Base-by-base conservation (phyloP, 768 basidiomycete genomes). In the Hypsizygus marmoreus region DNA sequence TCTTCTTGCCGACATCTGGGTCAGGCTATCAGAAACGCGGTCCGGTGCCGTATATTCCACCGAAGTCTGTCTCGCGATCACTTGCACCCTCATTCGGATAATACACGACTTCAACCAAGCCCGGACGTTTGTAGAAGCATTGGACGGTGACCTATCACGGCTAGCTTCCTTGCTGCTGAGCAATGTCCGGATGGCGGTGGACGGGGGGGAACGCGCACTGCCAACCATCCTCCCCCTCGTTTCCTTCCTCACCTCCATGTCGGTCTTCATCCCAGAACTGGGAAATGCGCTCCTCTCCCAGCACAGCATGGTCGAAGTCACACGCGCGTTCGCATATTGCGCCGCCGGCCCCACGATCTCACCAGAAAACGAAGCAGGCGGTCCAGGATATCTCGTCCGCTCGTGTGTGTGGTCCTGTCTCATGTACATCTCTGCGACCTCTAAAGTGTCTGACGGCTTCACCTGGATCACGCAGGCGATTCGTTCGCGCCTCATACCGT, bases 251-350 rank as follows among this genome's bases (percentile, higher is more conserved):
- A 30, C 44, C 6, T 17, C 36, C 11, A 45, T 23, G 8, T 29
- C 36, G 11, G 12, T 45, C 14, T 20, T 3, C 24, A 23, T 31
- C 20, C 44, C 44, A 19, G 34, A n/a, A 28, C 28, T 45, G 14
- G 29, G 44, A 1, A 45, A 34, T 12, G 36, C 44, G 30, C 44
- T 45, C 16, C 44, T 45, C 22, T 25, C 44, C 3, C 36, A 45
- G 9, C 44, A 45, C 11, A 45, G 44, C 20, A 45, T 45, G 28
- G 39, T 45, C 19, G 44, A 45, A 45, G 34, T 45, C 36, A 45
- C 39, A 37, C 44, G 44, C 28, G 14, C 28, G 8, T 37, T 45
- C 13, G 26, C 44, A 12, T 24, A 28, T 12, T n/a, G 25, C 20
- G 44, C 31, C 6, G 34, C 29, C 17, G 26, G n/a, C 24, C 28